Base-by-base conservation (phyloP, 176 grass and related monocot genomes). In the Oryza nivara region DNA sequence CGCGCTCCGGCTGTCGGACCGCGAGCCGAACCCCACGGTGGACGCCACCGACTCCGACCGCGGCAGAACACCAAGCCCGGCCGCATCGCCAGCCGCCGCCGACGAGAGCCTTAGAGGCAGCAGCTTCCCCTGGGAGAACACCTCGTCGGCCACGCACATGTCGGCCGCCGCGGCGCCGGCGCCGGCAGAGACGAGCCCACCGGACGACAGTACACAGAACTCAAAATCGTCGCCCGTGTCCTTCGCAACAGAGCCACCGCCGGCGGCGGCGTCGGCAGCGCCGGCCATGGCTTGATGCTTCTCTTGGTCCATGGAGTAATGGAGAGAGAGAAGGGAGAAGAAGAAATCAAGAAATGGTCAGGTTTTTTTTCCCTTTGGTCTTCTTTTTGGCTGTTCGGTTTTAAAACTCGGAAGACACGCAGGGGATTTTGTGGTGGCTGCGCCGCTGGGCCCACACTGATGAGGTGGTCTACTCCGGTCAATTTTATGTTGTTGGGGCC, bases 61-160 rank as follows among this genome's bases (percentile, higher is more conserved):
- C 35, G 77, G 78, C 3, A 79, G 51, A 13, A 70, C 10, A 38
- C 4, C 22, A 0, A 5, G 17, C 28, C 28, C 11, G 1, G 79
- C 3, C 7, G 19, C 36, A 0, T 87, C 80, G 10, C 8, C 11
- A 9, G 73, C 84, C 7, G 70, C 22, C 7, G 45, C 15, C 17
- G 76, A 81, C 28, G 89, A 87, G 15, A 84, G 77, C 0, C 73
- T 77, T 20, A 94, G 92, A 22, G 90, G 93, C 35, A 95, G 93
- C 17, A 95, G 82, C 80, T 85, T 89, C 3, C 93, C 93, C 11
- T 85, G 68, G 83, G 84, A 88, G 83, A 95, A 95, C 12, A 95
- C 61, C 82, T 95, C 93, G 67, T 95, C 93, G 22, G 93, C 93
- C 10, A 87, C 93, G 88, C 92, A 94, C 89, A 94, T 94, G 77